Conservation (phyloP, 192 early-diverging fungal genomes). For the Cladochytrium replicatum region DNA sequence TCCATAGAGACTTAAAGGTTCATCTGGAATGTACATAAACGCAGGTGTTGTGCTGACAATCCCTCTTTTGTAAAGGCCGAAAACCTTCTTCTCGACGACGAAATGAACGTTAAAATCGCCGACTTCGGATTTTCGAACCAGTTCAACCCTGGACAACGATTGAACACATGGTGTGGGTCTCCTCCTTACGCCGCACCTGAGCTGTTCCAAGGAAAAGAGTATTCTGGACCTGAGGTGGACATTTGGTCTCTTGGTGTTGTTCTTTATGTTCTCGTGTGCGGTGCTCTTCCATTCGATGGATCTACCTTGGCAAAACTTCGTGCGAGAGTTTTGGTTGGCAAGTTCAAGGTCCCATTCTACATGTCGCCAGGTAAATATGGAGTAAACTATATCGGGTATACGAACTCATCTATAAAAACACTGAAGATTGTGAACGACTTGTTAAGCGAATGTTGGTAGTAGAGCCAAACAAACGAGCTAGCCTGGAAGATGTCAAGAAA, state of each 20-base stretch:
- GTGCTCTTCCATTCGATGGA: conserved; percentile 58
- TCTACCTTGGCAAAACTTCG: conserved; percentile 42
- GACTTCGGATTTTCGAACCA: conserved; percentile 58
- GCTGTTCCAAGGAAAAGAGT: conserved; percentile 68
- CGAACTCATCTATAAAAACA: too few relatives aligned
- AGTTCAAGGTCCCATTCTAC: conserved; percentile 51
- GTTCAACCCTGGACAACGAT: conserved; percentile 43
- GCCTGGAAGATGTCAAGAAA: conserved; percentile 38
- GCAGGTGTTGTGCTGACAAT: too few relatives aligned
- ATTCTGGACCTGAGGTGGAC: conserved; percentile 89
- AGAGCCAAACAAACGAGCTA: conserved; percentile 43
- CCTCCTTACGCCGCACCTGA: conserved; percentile 53
- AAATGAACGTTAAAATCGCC: conserved; percentile 57
- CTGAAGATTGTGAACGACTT: conserved; percentile 42
- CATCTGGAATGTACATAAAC: too few relatives aligned
- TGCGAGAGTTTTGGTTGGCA: conserved; percentile 40
- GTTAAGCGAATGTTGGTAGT: conserved; percentile 46
- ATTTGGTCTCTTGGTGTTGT: conserved; percentile 91
- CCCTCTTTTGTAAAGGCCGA: too few relatives aligned
- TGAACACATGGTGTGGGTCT: conserved; percentile 54
- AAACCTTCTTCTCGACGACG: conserved; percentile 46
- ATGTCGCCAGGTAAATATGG: conserved; percentile 44
- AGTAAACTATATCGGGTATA: too few relatives aligned
- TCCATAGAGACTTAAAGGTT: conserved; percentile 48
- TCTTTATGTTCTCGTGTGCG: conserved; percentile 74